phyloP scores from a whole-genome alignment of 2,329 filamentous ascomycete species.

The Diaporthe batatas region DNA sequence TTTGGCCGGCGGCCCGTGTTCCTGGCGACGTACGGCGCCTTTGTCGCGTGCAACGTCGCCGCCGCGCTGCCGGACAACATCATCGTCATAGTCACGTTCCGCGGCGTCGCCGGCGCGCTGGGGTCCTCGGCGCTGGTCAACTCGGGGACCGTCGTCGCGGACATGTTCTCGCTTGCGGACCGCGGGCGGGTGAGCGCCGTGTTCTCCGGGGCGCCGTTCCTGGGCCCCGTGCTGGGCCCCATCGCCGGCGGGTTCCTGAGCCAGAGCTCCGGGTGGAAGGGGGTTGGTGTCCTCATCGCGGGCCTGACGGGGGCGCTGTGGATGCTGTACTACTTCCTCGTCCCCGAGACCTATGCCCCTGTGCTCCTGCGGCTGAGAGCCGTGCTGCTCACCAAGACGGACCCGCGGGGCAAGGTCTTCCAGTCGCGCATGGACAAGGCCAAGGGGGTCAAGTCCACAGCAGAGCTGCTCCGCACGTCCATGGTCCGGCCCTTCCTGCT shows the following conservation, averaged over 20 bases:
- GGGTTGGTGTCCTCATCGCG: slow-evolving; percentile 52
- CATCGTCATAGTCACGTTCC: slow-evolving; percentile 36
- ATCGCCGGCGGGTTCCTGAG: slow-evolving; percentile 52
- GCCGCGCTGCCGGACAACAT: slow-evolving; percentile 37
- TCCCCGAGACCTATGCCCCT: slow-evolving; percentile 45
- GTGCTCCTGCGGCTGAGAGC: slow-evolving; percentile 15
- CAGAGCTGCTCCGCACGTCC: slow-evolving; percentile 65
- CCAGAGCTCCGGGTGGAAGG: slow-evolving; percentile 52
- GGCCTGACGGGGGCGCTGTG: slow-evolving; percentile 45
- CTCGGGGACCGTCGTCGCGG: slow-evolving; percentile 70
- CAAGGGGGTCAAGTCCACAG: slow-evolving; percentile 30
- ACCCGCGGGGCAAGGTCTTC: slow-evolving; percentile 20
- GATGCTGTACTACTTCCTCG: slow-evolving; percentile 38
- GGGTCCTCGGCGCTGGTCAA: slow-evolving; percentile 55
- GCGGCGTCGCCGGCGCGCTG: slow-evolving; percentile 29
- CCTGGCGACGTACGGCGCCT: slow-evolving; percentile 38
- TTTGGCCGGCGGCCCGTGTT: slow-evolving; percentile 56
- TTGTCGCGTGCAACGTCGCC: slow-evolving; percentile 32
- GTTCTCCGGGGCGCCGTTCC: slow-evolving; percentile 44
- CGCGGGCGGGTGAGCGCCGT: slow-evolving; percentile 63
- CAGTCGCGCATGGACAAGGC: slow-evolving; percentile 12
- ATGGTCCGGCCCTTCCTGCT: slow-evolving; percentile 74
- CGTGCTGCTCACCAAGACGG: not conserved
- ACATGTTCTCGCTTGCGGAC: slow-evolving; percentile 65
- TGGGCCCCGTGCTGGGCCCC: slow-evolving; percentile 49